Evolutionary conservation across 2,329 filamentous ascomycete species (phyloP).

Genomic region (Hymenoscyphus albidus): DNA sequence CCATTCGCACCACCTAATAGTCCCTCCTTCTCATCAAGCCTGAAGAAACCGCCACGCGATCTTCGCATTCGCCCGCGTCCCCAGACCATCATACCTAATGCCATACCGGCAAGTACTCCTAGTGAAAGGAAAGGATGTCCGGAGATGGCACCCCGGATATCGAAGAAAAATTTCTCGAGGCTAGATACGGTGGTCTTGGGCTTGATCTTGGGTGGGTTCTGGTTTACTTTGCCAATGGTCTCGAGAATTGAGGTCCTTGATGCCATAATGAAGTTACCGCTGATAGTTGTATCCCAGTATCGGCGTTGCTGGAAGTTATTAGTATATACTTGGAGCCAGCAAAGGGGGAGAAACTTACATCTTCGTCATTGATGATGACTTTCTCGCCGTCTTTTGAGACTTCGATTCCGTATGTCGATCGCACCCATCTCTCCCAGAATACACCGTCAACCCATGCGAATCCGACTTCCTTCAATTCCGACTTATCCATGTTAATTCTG

Average conservation of each 20-base stretch:
- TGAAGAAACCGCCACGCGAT: constrained; percentile 56
- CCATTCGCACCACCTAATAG: constrained; percentile 51
- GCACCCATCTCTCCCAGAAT: constrained; percentile 97
- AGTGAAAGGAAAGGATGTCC: constrained; percentile 58
- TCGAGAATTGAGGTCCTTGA: constrained; percentile 53
- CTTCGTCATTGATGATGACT: constrained; percentile 95
- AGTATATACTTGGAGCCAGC: constrained; percentile 28
- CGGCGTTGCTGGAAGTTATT: constrained; percentile 66
- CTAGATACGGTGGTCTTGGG: constrained; percentile 73
- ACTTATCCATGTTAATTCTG: constrained; percentile 83
- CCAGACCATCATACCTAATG: constrained; percentile 50
- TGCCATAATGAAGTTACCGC: constrained; percentile 83
- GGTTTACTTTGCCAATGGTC: constrained; percentile 46
- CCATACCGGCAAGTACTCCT: constrained; percentile 54
- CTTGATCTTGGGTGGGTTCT: constrained; percentile 58
- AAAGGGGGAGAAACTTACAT: constrained; percentile 57
- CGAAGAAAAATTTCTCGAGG: constrained; percentile 68
- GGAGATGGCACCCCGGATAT: constrained; percentile 54
- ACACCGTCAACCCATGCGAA: constrained; percentile 97
- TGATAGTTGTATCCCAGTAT: constrained; percentile 91
- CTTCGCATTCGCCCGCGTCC: constrained; percentile 52
- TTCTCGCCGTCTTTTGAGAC: constrained; percentile 78
- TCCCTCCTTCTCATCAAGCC: constrained; percentile 63
- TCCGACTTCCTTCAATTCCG: constrained; percentile 80
- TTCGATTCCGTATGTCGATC: constrained; percentile 90